Evolutionary conservation across 768 basidiomycete species (phyloP).

Genomic region (Tylopilus vinaceipallidus): DNA sequence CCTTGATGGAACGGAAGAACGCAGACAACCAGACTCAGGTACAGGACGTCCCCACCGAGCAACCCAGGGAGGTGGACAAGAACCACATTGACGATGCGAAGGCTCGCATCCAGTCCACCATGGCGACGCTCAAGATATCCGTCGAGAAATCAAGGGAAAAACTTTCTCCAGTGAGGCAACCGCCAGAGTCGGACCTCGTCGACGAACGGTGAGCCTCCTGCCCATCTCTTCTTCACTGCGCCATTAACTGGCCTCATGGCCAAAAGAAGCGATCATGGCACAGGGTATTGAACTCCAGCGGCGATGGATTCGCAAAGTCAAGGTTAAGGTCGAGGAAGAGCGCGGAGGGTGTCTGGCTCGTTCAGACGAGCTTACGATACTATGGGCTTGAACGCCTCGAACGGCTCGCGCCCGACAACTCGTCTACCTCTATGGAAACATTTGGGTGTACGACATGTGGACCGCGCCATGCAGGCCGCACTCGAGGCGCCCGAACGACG

Average conservation of each 20-base stretch:
- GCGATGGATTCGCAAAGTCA: slow-evolving; percentile 95
- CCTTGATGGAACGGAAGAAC: slow-evolving; percentile 35
- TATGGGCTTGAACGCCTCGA: slow-evolving; percentile 91
- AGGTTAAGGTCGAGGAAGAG: slow-evolving; percentile 93
- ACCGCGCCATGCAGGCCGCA: slow-evolving; percentile 72
- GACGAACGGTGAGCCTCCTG: slow-evolving; percentile 76
- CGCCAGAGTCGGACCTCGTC: slow-evolving; percentile 69
- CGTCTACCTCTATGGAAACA: slow-evolving; percentile 90
- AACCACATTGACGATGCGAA: slow-evolving; percentile 43
- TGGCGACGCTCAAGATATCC: slow-evolving; percentile 48
- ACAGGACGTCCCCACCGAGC: slow-evolving; percentile 25
- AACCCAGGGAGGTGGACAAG: slow-evolving; percentile 34
- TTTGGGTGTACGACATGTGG: slow-evolving; percentile 90
- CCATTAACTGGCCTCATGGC: slow-evolving; percentile 39
- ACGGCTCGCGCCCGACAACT: slow-evolving; percentile 88
- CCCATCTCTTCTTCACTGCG: background rate
- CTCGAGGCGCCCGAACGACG: slow-evolving; percentile 64
- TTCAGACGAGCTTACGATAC: slow-evolving; percentile 87
- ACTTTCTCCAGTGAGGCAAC: slow-evolving; percentile 23
- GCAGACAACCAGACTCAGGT: slow-evolving; percentile 21
- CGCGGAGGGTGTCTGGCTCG: slow-evolving; percentile 93
- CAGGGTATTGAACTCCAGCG: slow-evolving; percentile 98
- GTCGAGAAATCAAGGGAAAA: slow-evolving; percentile 39
- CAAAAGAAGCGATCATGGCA: slow-evolving; percentile 89
- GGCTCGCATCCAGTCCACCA: slow-evolving; percentile 40